A percentile compares a stretch with the other conserved stretches of the same genome.
phyloP scores from a whole-genome alignment of 176 grass and related monocot species.

The Puya raimondii region DNA sequence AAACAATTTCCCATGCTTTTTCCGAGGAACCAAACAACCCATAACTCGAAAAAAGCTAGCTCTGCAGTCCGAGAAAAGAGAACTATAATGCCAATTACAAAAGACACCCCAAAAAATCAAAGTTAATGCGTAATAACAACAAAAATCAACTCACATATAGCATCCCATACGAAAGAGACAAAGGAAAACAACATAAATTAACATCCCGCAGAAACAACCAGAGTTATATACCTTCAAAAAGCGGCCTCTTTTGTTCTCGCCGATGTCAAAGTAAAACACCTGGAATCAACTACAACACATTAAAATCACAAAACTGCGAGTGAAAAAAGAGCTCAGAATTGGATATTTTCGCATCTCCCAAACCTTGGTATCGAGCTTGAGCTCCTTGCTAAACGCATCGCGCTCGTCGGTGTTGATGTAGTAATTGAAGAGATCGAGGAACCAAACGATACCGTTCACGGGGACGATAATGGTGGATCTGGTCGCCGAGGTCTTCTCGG shows the following conservation, averaged over 20 bases:
- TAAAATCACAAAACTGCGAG: not conserved
- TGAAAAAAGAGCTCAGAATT: conserved; percentile 2
- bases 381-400: conserved; percentile 90
- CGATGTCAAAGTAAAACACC: conserved; percentile 96
- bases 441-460: conserved; percentile 70
- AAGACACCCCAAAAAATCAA: no score
- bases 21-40: no score
- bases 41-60: no score
- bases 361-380: conserved; percentile 87
- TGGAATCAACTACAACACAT: conserved; percentile 11
- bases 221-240: conserved; percentile 74
- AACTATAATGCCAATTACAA: no score
- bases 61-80: no score
- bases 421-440: conserved; percentile 89
- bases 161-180: no score
- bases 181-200: not conserved
- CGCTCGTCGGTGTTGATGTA: conserved; percentile 89
- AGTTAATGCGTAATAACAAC: no score
- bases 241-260: conserved; percentile 95
- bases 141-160: no score
- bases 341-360: not conserved
- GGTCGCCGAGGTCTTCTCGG: conserved; percentile 86
- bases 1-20: no score
- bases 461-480: conserved; percentile 96
- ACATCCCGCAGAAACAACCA: not conserved